Percentiles rank a stretch among this genome's conserved stretches.
phyloP scores from a whole-genome alignment of 768 basidiomycete species.

The Termitomyces bulborhizus region DNA sequence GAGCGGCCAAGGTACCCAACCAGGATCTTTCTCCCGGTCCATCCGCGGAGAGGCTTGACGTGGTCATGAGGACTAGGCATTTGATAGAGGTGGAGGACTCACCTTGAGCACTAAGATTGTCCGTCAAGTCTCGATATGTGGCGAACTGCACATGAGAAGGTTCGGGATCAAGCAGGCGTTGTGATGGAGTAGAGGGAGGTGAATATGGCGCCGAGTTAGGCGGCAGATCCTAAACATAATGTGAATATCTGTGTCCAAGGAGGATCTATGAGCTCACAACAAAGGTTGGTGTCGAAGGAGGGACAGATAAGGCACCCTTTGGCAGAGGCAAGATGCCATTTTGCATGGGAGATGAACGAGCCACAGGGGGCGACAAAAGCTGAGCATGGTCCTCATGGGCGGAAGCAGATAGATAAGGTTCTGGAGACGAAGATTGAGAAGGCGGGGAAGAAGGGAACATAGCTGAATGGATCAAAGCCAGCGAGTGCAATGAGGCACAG shows the following conservation, averaged over 20 bases:
- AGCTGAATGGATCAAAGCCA: too few species aligned
- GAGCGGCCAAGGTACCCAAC: conserved; percentile 40
- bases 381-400: background rate
- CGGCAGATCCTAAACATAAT: conserved; percentile 1
- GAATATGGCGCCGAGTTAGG: conserved; percentile 1
- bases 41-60: background rate
- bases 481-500: too few species aligned
- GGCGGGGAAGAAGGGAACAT: background rate
- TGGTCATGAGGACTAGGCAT: background rate
- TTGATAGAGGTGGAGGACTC: background rate
- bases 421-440: background rate
- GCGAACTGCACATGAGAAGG: conserved; percentile 17
- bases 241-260: background rate
- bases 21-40: background rate
- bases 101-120: background rate
- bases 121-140: conserved; percentile 11
- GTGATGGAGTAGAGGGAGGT: conserved; percentile 14
- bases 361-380: background rate
- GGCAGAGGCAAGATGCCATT: conserved; percentile 8
- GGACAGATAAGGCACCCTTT: conserved; percentile 13
- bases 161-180: conserved; percentile 10
- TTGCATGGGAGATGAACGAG: background rate
- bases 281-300: conserved; percentile 4
- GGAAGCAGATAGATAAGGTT: background rate
- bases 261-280: background rate